Evolutionary conservation across 169 alveolate genomes (phyloP).

Genomic region (Babesia bigemina): DNA sequence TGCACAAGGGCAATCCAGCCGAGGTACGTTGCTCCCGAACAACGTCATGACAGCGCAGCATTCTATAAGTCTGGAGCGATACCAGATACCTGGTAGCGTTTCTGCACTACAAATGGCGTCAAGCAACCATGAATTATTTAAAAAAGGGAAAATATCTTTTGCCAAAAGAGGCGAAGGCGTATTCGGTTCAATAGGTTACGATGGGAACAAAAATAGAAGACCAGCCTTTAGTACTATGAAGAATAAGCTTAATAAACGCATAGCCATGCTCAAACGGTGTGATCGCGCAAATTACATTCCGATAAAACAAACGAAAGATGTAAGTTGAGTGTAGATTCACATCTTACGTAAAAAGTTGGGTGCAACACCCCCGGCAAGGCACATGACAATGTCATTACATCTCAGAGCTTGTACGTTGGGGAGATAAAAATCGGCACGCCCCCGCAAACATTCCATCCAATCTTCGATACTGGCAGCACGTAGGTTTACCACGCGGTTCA

Average conservation of each 20-base stretch:
- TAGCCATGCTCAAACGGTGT: not conserved
- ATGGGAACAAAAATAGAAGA: not conserved
- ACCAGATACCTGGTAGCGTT: not conserved
- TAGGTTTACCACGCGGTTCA: not conserved
- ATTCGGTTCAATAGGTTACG: constrained; percentile 56
- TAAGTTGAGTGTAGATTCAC: constrained; percentile 12
- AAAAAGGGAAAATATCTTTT: constrained; percentile 48
- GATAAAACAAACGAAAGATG: constrained; percentile 44
- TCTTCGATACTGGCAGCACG: constrained; percentile 86
- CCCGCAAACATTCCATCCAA: constrained; percentile 80
- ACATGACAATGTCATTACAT: not conserved
- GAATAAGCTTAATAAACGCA: not conserved
- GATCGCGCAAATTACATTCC: constrained; percentile 42
- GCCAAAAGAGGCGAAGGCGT: constrained; percentile 48
- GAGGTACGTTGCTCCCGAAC: constrained; percentile 13
- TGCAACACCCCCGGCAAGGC: not conserved
- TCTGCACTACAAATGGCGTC: constrained; percentile 49
- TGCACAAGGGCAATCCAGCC: constrained; percentile 12
- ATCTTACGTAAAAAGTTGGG: not conserved
- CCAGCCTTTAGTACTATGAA: no score
- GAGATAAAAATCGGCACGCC: constrained; percentile 77
- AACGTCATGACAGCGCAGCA: constrained; percentile 12
- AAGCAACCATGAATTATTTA: constrained; percentile 26
- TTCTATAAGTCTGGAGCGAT: constrained; percentile 28
- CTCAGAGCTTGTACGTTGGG: constrained; percentile 76